Conservation (phyloP, 2,329 filamentous ascomycete species). For the Cladosporium austrohemisphaericum region DNA sequence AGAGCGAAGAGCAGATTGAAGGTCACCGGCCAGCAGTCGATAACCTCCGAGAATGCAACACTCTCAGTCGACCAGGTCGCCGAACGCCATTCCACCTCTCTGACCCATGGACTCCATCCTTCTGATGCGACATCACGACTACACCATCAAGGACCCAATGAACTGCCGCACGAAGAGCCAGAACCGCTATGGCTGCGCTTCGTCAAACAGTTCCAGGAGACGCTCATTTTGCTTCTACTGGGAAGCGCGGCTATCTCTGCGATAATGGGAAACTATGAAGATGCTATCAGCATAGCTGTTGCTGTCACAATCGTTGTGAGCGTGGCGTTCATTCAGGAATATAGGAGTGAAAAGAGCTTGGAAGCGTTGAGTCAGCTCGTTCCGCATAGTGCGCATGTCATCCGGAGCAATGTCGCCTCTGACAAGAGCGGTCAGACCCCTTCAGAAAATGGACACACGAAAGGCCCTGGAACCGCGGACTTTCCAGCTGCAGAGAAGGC, state of each 20-base stretch:
- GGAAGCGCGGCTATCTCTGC: conserved; percentile 85
- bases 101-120: conserved; percentile 74
- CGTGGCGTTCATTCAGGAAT: conserved; percentile 96
- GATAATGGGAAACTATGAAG: conserved; percentile 87
- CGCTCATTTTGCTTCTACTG: conserved; percentile 86
- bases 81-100: conserved; percentile 73
- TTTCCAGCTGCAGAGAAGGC: conserved; percentile 65
- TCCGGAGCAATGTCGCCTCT: conserved; percentile 52
- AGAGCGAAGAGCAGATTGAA: conserved; percentile 31
- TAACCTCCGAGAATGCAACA: conserved; percentile 54
- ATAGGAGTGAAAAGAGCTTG: conserved; percentile 93
- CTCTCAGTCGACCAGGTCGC: conserved; percentile 78
- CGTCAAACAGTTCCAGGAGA: conserved; percentile 93
- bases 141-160: conserved; percentile 80
- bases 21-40: conserved; percentile 36
- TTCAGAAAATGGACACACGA: conserved; percentile 46
- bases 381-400: conserved; percentile 92
- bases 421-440: conserved; percentile 25
- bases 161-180: conserved; percentile 87
- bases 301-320: conserved; percentile 96
- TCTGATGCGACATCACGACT: conserved; percentile 77
- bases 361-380: conserved; percentile 92
- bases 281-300: conserved; percentile 90
- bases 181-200: conserved; percentile 96
- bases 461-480: conserved; percentile 51